A percentile compares a stretch with the other conserved stretches of the same genome.
Evolutionary conservation across 2,329 filamentous ascomycete species (phyloP).

Genomic region (Aspergillus phoenicis): DNA sequence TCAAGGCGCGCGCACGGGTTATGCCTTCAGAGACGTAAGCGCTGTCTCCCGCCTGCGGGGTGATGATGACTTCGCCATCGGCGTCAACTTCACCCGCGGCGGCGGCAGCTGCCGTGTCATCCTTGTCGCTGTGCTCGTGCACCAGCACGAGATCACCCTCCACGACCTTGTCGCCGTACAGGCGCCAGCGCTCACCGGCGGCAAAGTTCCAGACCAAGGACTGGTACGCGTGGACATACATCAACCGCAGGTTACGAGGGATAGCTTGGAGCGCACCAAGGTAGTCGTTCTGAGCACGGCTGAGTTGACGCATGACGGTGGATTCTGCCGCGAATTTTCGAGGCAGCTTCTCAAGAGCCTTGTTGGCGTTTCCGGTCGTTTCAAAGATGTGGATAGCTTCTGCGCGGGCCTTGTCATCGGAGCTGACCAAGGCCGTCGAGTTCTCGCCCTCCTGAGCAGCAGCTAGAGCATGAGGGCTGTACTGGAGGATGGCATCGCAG

Average conservation of each 20-base stretch:
- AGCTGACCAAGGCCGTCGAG: slow-evolving; percentile 56
- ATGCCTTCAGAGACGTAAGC: slow-evolving; percentile 58
- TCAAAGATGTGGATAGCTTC: slow-evolving; percentile 76
- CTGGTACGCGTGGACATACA: slow-evolving; percentile 98
- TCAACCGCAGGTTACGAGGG: slow-evolving; percentile 77
- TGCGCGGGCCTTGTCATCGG: slow-evolving; percentile 78
- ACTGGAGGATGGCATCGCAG: slow-evolving; percentile 74
- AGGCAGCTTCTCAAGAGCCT: slow-evolving; percentile 71
- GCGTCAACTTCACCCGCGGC: slow-evolving; percentile 53
- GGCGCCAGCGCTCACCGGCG: slow-evolving; percentile 76
- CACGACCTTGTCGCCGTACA: slow-evolving; percentile 72
- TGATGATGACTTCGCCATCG: slow-evolving; percentile 67
- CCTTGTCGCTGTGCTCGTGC: slow-evolving; percentile 57
- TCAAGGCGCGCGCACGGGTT: slow-evolving; percentile 71
- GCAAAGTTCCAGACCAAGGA: slow-evolving; percentile 91
- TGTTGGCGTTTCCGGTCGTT: slow-evolving; percentile 59
- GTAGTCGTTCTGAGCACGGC: slow-evolving; percentile 64
- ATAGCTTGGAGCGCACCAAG: slow-evolving; percentile 80
- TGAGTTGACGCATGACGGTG: slow-evolving; percentile 76
- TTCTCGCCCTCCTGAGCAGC: slow-evolving; percentile 54
- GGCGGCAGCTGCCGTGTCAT: slow-evolving; percentile 29
- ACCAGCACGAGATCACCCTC: slow-evolving; percentile 82
- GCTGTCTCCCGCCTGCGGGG: slow-evolving; percentile 60
- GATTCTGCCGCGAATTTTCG: slow-evolving; percentile 79
- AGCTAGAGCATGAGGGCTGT: slow-evolving; percentile 64